Evolutionary conservation across 257 asterid species (phyloP).

Genomic region (Forsythia viridissima): DNA sequence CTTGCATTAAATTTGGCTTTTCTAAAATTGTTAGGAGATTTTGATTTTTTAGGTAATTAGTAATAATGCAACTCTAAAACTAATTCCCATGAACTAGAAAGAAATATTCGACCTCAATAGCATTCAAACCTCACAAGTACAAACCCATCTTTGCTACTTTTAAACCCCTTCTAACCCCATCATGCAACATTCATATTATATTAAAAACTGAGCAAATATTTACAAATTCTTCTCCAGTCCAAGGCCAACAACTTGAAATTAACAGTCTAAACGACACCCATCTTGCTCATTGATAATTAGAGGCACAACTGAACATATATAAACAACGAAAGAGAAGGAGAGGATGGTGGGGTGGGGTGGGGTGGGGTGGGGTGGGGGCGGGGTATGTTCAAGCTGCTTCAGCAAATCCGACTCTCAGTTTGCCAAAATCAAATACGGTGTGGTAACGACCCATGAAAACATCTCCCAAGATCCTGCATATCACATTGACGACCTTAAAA

Average conservation of each 20-base stretch:
- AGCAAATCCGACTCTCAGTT: constrained; percentile 81
- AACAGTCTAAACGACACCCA: background rate
- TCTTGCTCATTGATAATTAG: background rate
- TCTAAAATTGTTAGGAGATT: background rate
- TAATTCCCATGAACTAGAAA: background rate
- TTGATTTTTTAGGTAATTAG: background rate
- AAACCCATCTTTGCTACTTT: background rate
- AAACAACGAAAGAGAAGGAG: background rate
- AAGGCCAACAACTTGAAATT: background rate
- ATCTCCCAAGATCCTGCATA: constrained; percentile 90
- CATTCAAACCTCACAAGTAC: background rate
- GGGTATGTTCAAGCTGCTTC: constrained; percentile 71
- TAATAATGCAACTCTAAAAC: too few species aligned
- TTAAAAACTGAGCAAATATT: background rate
- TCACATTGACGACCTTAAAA: constrained; percentile 8
- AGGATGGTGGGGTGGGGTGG: too few species aligned
- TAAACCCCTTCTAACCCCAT: background rate
- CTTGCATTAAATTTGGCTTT: background rate
- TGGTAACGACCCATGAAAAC: constrained; percentile 96
- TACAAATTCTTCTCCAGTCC: background rate
- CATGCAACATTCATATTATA: background rate
- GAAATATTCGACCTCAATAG: background rate
- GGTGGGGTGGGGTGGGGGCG: too few species aligned
- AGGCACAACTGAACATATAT: background rate
- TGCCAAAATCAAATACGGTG: constrained; percentile 80